phyloP scores from a whole-genome alignment of 2,329 filamentous ascomycete species.

The Coniochaeta prunicola region DNA sequence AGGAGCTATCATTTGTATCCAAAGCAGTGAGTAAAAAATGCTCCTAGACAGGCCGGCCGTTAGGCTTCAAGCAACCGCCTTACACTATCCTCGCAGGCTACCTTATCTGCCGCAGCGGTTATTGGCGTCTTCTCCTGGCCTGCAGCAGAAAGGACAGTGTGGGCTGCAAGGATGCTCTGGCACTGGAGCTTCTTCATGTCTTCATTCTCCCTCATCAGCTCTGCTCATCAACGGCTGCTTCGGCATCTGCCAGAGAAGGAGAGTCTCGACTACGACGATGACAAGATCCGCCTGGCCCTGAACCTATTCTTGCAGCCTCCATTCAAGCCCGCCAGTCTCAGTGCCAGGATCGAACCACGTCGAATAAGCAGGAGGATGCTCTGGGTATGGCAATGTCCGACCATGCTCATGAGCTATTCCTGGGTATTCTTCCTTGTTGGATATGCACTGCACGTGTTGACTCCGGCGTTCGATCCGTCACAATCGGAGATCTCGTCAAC shows the following conservation, averaged over 20 bases:
- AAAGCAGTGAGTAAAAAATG: background rate
- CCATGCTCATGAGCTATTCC: conserved; percentile 5
- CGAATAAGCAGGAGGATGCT: conserved; percentile 5
- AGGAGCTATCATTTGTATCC: background rate
- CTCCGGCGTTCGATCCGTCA: conserved; percentile 1
- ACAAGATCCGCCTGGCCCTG: background rate
- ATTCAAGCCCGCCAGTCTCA: background rate
- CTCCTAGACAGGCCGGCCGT: background rate
- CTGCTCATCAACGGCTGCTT: conserved; percentile 4
- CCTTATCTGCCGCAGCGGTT: conserved; percentile 1
- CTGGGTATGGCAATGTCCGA: conserved; percentile 3
- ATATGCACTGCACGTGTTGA: conserved; percentile 4
- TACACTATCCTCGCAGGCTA: background rate
- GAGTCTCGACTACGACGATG: background rate
- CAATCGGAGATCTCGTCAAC: conserved; percentile 1
- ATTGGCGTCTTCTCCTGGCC: conserved; percentile 5
- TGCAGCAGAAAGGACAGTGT: background rate
- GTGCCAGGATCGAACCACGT: background rate
- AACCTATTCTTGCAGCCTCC: background rate
- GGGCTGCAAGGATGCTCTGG: conserved; percentile 4
- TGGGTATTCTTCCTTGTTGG: conserved; percentile 5
- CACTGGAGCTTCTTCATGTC: conserved; percentile 5
- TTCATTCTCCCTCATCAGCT: conserved; percentile 4
- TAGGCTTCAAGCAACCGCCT: background rate
- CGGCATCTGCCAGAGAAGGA: conserved; percentile 1